Evolutionary conservation across 2,329 filamentous ascomycete genomes (phyloP).

Genomic region (Blastomyces percursus): DNA sequence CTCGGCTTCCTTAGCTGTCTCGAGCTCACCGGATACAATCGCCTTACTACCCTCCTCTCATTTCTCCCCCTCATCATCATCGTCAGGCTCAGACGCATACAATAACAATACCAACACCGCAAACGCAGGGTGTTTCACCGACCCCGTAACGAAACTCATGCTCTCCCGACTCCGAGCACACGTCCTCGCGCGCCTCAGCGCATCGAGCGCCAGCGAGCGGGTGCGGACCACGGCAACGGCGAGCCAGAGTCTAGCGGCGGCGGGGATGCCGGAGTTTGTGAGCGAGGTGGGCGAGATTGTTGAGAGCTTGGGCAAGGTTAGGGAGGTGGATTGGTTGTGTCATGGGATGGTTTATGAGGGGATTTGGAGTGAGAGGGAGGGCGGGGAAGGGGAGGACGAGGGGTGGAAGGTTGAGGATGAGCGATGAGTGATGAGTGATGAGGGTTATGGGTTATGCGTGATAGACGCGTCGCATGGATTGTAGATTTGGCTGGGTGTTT

Average conservation of each 20-base stretch:
- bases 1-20: constrained; percentile 6
- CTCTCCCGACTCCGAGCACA: constrained; percentile 50
- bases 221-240: constrained; percentile 48
- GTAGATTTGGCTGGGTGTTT: too few species aligned
- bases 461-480: neutral
- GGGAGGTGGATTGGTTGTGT: constrained; percentile 48
- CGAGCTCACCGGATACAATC: constrained; percentile 17
- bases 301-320: constrained; percentile 46
- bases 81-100: constrained; percentile 17
- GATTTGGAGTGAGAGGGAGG: constrained; percentile 27
- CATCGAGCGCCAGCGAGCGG: constrained; percentile 49
- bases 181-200: constrained; percentile 43
- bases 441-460: neutral
- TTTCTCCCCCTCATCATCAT: constrained; percentile 50
- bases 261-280: constrained; percentile 53
- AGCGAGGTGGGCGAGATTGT: constrained; percentile 49
- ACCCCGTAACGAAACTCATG: constrained; percentile 51
- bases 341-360: constrained; percentile 49
- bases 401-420: neutral
- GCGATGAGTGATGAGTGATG: neutral
- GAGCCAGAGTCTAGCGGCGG: constrained; percentile 47
- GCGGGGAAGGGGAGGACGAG: neutral
- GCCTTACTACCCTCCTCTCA: constrained; percentile 17
- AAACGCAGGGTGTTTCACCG: constrained; percentile 38
- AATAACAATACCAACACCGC: too few species aligned